Evolutionary conservation across 1,284 basidiomycete species (phyloP).

Genomic region (Fomitopsis schrenkii): DNA sequence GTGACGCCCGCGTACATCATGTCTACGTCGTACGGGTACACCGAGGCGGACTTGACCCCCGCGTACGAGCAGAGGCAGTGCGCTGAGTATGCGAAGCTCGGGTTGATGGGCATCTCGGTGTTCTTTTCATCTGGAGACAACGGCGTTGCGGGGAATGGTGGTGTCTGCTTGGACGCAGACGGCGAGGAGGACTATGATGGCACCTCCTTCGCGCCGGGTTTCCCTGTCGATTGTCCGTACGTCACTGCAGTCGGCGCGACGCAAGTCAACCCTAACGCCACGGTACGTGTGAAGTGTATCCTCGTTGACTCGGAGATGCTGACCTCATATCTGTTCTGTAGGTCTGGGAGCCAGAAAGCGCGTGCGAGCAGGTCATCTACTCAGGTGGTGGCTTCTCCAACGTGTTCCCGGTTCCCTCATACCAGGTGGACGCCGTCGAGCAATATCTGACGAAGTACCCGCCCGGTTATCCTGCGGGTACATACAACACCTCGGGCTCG

Average conservation of each 20-base stretch:
- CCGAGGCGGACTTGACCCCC: slow-evolving; percentile 40
- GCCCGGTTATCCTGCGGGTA: slow-evolving; percentile 22
- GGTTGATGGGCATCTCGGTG: slow-evolving; percentile 43
- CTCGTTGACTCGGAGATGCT: background rate
- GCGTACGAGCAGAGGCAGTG: slow-evolving; percentile 49
- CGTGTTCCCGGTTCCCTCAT: slow-evolving; percentile 35
- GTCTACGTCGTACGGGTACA: slow-evolving; percentile 48
- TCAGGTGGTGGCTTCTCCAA: slow-evolving; percentile 61
- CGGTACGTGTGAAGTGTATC: slow-evolving; percentile 15
- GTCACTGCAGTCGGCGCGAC: slow-evolving; percentile 62
- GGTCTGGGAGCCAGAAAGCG: slow-evolving; percentile 47
- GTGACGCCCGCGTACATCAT: slow-evolving; percentile 42
- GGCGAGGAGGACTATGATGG: slow-evolving; percentile 14
- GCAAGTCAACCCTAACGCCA: slow-evolving; percentile 47
- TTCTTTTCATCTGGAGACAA: slow-evolving; percentile 47
- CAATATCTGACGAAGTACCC: slow-evolving; percentile 33
- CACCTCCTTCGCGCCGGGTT: slow-evolving; percentile 19
- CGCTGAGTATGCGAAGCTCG: slow-evolving; percentile 46
- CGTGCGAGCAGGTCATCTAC: slow-evolving; percentile 28
- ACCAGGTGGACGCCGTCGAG: slow-evolving; percentile 33
- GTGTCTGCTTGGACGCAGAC: slow-evolving; percentile 29
- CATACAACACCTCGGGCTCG: slow-evolving; percentile 24
- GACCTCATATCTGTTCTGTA: background rate
- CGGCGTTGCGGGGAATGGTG: slow-evolving; percentile 49
- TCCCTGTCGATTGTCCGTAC: slow-evolving; percentile 44